These are phyloP conservation scores for Rhodotorula sp. DNA, from an alignment of 1,284 basidiomycete genomes.

Conservation along the genomic window DNA sequence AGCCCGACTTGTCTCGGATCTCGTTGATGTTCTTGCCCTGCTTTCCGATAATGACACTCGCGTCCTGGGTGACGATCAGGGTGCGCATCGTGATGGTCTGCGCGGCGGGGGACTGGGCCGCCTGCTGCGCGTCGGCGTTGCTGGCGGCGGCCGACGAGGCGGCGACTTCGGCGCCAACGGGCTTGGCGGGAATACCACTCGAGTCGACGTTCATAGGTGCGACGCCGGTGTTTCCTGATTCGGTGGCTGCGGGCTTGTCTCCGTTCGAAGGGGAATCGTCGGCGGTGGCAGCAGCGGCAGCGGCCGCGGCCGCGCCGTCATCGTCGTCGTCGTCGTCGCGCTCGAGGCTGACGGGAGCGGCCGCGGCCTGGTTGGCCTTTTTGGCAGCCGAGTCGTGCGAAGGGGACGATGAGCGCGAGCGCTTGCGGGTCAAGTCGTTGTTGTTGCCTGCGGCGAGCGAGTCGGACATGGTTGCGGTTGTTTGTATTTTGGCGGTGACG, in stretches of 20 bases:
- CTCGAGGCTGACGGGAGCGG: slow-evolving; percentile 28
- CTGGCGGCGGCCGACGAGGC: slow-evolving; percentile 16
- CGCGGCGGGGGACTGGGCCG: slow-evolving; percentile 15
- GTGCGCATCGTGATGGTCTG: slow-evolving; percentile 42
- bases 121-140: slow-evolving; percentile 5
- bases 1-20: slow-evolving; percentile 95
- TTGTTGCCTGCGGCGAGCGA: slow-evolving; percentile 16
- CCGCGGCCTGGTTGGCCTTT: slow-evolving; percentile 34
- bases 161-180: slow-evolving; percentile 23
- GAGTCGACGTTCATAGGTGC: slow-evolving; percentile 39
- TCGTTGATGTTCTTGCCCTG: slow-evolving; percentile 96
- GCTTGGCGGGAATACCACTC: slow-evolving; percentile 24
- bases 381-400: slow-evolving; percentile 28
- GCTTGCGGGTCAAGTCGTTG: slow-evolving; percentile 36
- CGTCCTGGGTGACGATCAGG: slow-evolving; percentile 97
- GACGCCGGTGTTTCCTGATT: not conserved
- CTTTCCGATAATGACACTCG: slow-evolving; percentile 98
- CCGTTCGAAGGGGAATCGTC: not conserved
- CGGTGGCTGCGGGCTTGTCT: not conserved
- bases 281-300: slow-evolving; percentile 4
- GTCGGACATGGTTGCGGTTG: slow-evolving; percentile 30
- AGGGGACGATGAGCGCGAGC: slow-evolving; percentile 39
- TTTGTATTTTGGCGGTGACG: too few relatives aligned
- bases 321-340: slow-evolving; percentile 31
- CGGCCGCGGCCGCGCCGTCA: slow-evolving; percentile 12